phyloP scores from a whole-genome alignment of 148 eudicot species.

The Euryodendron excelsum region DNA sequence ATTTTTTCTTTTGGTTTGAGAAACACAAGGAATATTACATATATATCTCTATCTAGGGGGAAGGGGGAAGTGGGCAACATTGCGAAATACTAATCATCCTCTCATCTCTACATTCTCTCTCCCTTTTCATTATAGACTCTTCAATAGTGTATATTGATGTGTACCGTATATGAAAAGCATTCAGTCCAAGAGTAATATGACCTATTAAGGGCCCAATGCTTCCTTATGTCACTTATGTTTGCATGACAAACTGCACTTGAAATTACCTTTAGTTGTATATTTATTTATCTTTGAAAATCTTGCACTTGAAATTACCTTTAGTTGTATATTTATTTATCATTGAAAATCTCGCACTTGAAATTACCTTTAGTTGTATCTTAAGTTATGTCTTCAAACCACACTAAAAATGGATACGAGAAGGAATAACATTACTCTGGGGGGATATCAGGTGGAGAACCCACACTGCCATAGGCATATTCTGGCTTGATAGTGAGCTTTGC shows the following conservation, averaged over 20 bases:
- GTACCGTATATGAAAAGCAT: background rate
- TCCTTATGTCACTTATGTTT: background rate
- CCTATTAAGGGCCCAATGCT: background rate
- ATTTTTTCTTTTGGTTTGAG: too few relatives aligned
- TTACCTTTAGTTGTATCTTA: background rate
- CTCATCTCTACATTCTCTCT: background rate
- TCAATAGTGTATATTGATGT: too few relatives aligned
- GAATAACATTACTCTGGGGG: constrained; percentile 68
- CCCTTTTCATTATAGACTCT: background rate
- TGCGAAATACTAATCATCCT: background rate
- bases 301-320: too few relatives aligned
- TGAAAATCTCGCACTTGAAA: too few relatives aligned
- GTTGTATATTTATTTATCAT: too few relatives aligned
- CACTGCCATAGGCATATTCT: constrained; percentile 96
- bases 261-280: too few relatives aligned
- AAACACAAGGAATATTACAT: too few relatives aligned
- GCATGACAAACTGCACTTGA: background rate
- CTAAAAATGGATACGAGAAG: constrained; percentile 8
- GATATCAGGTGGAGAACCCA: constrained; percentile 94
- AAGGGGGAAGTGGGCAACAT: background rate
- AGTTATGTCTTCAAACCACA: constrained; percentile 1
- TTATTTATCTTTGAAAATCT: too few relatives aligned
- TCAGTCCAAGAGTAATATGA: background rate
- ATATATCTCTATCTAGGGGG: background rate
- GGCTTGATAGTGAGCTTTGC: constrained; percentile 92